Evolutionary conservation across 768 basidiomycete genomes (phyloP), one percentile per base, ranked within the genome.

Genomic region (Termitomyces sp.): DNA sequence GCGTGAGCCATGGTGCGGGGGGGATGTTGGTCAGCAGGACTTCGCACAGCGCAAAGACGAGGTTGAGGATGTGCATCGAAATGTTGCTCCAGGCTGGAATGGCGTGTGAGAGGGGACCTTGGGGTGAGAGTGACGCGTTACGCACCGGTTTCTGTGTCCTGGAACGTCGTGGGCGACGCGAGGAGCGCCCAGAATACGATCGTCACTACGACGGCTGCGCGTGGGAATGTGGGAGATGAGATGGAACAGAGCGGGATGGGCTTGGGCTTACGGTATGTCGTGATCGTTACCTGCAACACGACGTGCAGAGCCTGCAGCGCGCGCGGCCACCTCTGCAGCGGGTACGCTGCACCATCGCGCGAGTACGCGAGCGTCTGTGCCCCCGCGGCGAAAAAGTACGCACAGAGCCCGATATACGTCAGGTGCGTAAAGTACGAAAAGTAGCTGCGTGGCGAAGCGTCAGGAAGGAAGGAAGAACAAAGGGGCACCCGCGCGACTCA

Each of bases 51-150:
- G 79, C 80, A 64, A 86, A 83, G 2, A 65, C 70, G 8, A 77
- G 70, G 68, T 91, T 91, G 58, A 90, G 66, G 0, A 76, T 77
- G 64, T 91, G 88, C 5, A 81, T 68, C 7, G 86, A 85, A 53
- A 86, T 72, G 67, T 84, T 85, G 9, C 68, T 65, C 82, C 83
- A 89, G 0, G 79, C 85, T 86, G 48, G 43, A 12, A 8, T 4
- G 16, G 16, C 16, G 5, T 5, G 7, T 38, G 12, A 14, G 36
- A 12, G 12, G 9, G 12, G 35, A 12, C 7, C 2, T 2, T 12
- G 35, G 9, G n/a, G n/a, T n/a, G n/a, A n/a, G n/a, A n/a, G n/a
- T n/a, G n/a, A n/a, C n/a, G n/a, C n/a, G n/a, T n/a, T n/a, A 13
- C 40, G 40, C 3, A 40, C 40, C 5, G 16, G 40, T 40, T 40